Evolutionary conservation across 192 early-diverging fungal species (phyloP).

Genomic region (Obelidium mucronatum): DNA sequence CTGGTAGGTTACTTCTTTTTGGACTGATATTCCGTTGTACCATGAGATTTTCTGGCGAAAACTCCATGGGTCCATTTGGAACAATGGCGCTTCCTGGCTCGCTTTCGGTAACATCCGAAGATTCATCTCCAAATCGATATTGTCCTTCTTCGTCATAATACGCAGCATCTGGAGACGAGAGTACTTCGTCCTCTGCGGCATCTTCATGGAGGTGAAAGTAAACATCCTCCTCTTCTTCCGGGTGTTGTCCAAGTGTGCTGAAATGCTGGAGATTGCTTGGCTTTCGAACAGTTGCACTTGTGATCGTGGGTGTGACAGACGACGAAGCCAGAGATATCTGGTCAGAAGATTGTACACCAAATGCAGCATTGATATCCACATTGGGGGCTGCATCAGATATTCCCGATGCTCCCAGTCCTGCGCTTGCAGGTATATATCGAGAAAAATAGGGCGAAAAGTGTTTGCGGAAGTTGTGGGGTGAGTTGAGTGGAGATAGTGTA

Average conservation of each 20-base stretch:
- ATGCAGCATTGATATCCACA: too few species aligned
- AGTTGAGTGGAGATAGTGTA: neutral
- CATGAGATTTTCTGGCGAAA: neutral
- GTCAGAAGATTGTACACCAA: too few species aligned
- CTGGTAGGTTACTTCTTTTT: neutral
- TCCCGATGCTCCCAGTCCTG: neutral
- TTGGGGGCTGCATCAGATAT: too few species aligned
- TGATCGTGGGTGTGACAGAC: too few species aligned
- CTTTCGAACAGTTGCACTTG: neutral
- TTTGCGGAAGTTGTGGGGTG: conserved; percentile 18
- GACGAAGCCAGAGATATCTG: too few species aligned
- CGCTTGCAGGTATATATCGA: neutral
- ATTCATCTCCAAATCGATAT: neutral
- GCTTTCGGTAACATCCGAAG: neutral
- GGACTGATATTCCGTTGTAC: too few species aligned
- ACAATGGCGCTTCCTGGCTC: neutral
- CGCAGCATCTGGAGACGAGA: conserved; percentile 5
- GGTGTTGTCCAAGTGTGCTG: neutral
- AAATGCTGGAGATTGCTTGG: neutral
- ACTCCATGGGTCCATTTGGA: neutral
- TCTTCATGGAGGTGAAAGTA: neutral
- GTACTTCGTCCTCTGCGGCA: neutral
- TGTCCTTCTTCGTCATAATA: neutral
- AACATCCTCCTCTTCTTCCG: neutral
- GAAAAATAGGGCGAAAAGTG: conserved; percentile 23